phyloP scores from a whole-genome alignment of 495 filamentous ascomycete genomes.

The Podospora pseudopauciseta region DNA sequence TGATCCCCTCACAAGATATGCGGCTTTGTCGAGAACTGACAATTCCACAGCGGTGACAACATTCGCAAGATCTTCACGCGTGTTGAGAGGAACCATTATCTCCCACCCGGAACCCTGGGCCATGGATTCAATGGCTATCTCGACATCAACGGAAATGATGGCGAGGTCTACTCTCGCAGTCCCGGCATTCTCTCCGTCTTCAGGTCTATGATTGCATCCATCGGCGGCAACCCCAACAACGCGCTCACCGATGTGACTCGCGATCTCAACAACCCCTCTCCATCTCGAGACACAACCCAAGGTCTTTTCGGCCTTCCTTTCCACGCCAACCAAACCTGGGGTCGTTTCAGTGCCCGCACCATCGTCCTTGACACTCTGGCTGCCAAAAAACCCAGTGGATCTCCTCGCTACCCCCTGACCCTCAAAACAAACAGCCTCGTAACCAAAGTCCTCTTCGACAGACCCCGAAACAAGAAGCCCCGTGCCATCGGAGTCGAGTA shows the following conservation, averaged over 20 bases:
- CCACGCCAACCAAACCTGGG: constrained; percentile 32
- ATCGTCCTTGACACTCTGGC: constrained; percentile 46
- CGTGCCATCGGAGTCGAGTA: constrained; percentile 59
- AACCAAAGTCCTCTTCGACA: constrained; percentile 54
- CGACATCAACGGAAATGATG: constrained; percentile 31
- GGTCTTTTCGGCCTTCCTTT: constrained; percentile 38
- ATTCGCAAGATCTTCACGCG: constrained; percentile 47
- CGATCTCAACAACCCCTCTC: constrained; percentile 49
- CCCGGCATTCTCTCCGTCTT: constrained; percentile 38
- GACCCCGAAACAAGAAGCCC: constrained; percentile 35
- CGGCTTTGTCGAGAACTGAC: background rate
- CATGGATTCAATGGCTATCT: constrained; percentile 60
- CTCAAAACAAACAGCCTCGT: constrained; percentile 54
- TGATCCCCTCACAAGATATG: background rate
- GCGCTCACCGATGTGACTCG: constrained; percentile 22
- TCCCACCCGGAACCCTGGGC: constrained; percentile 37
- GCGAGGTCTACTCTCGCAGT: constrained; percentile 39
- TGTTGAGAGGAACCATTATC: constrained; percentile 54
- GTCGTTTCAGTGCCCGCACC: constrained; percentile 38
- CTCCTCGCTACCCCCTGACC: constrained; percentile 51
- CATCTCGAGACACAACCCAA: constrained; percentile 26
- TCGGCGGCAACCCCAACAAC: constrained; percentile 22
- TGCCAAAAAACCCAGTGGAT: constrained; percentile 47
- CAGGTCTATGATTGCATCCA: constrained; percentile 20
- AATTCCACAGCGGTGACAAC: constrained; percentile 25